Evolutionary conservation across 257 asterid genomes (phyloP).

Genomic region (Asclepias syriaca): DNA sequence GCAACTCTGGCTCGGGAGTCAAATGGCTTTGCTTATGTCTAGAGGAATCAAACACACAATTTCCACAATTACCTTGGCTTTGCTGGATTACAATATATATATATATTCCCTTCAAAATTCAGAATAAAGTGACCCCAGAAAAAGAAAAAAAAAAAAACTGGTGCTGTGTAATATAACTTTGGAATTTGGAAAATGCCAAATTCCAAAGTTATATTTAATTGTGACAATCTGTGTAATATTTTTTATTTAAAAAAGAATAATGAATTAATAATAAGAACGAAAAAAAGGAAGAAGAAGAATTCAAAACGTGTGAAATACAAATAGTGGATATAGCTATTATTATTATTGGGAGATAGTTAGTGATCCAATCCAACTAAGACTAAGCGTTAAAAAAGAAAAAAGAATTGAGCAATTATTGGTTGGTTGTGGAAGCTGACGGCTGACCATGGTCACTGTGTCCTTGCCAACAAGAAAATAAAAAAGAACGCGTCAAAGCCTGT

Average conservation of each 20-base stretch:
- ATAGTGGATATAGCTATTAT: no score
- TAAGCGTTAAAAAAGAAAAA: background rate
- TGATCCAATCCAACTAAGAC: background rate
- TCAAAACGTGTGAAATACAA: slow-evolving; percentile 2
- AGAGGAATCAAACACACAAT: background rate
- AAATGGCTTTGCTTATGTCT: background rate
- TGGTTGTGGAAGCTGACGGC: background rate
- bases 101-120: no score
- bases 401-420: background rate
- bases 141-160: no score
- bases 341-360: background rate
- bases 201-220: no score
- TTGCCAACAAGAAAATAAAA: background rate
- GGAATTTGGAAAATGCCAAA: no score
- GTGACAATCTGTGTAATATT: no score
- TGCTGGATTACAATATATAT: background rate
- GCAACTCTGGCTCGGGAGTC: background rate
- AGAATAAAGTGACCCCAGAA: no score
- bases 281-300: background rate
- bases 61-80: background rate
- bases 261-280: no score
- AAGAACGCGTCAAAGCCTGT: slow-evolving; percentile 1
- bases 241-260: no score
- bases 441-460: background rate
- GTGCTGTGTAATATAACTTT: no score